These are phyloP conservation scores for Colletotrichum salicis DNA, from an alignment of 2,329 filamentous ascomycete species.

Conservation along the genomic window DNA sequence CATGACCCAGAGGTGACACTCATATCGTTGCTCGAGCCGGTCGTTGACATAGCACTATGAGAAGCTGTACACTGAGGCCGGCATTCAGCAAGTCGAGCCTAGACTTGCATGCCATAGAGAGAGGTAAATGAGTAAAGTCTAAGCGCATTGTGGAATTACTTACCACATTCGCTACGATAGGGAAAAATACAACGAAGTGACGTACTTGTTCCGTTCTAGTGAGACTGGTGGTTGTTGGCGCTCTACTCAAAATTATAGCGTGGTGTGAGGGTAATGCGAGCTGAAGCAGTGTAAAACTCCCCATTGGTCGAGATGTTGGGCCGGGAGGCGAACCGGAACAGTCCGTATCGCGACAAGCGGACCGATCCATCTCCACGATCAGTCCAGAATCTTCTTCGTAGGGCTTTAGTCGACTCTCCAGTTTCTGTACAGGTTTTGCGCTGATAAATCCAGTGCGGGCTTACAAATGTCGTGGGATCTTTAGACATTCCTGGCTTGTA, in stretches of 20 bases:
- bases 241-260: neutral
- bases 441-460: conserved; percentile 8
- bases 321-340: neutral
- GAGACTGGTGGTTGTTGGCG: too few species aligned
- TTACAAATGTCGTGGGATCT: neutral
- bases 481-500: neutral
- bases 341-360: neutral
- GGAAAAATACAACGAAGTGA: neutral
- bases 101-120: too few species aligned
- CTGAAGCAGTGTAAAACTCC: neutral
- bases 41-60: too few species aligned
- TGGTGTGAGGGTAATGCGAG: conserved; percentile 17
- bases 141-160: neutral
- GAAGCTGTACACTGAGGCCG: too few species aligned
- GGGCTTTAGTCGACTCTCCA: neutral
- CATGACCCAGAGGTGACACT: too few species aligned
- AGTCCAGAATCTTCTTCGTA: neutral
- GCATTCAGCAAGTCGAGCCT: too few species aligned
- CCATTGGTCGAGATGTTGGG: neutral
- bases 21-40: too few species aligned
- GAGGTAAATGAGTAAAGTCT: too few species aligned
- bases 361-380: neutral
- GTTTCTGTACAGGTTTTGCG: neutral
- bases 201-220: neutral
- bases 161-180: neutral